A percentile compares a stretch with the other conserved stretches of the same genome.
These are phyloP conservation scores for Fusarium redolens DNA, from an alignment of 2,329 filamentous ascomycete species.

Conservation along the genomic window DNA sequence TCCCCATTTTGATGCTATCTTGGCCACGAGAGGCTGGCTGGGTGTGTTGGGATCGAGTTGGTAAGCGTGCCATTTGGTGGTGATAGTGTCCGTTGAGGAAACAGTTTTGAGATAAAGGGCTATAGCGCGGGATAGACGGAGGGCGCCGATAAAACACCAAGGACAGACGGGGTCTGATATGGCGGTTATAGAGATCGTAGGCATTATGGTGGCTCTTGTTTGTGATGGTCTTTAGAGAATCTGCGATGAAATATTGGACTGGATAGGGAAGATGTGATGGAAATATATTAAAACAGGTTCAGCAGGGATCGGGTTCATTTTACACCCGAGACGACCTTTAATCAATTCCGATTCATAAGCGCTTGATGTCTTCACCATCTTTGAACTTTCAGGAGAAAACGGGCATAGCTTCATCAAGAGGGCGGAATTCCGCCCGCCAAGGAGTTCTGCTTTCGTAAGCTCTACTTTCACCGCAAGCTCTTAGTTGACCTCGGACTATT, in stretches of 20 bases:
- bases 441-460: not conserved
- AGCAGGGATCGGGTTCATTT: not conserved
- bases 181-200: constrained; percentile 79
- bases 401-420: constrained; percentile 1
- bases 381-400: not conserved
- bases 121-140: constrained; percentile 79
- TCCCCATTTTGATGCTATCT: constrained; percentile 75
- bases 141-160: constrained; percentile 83
- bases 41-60: constrained; percentile 78
- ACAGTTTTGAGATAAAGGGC: constrained; percentile 70
- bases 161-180: constrained; percentile 87
- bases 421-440: constrained; percentile 43
- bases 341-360: not conserved
- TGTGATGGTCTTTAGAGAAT: not conserved
- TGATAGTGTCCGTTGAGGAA: constrained; percentile 75
- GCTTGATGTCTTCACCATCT: not conserved
- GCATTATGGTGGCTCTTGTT: constrained; percentile 62
- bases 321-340: not conserved
- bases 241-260: not conserved
- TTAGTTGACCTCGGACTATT: not conserved
- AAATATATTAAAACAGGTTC: not conserved
- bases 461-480: not conserved
- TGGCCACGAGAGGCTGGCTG: constrained; percentile 59
- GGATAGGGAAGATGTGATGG: not conserved
- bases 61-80: constrained; percentile 80